These are phyloP conservation scores for Pezicula rhizophila DNA, from an alignment of 2,329 filamentous ascomycete genomes.

Conservation along the genomic window DNA sequence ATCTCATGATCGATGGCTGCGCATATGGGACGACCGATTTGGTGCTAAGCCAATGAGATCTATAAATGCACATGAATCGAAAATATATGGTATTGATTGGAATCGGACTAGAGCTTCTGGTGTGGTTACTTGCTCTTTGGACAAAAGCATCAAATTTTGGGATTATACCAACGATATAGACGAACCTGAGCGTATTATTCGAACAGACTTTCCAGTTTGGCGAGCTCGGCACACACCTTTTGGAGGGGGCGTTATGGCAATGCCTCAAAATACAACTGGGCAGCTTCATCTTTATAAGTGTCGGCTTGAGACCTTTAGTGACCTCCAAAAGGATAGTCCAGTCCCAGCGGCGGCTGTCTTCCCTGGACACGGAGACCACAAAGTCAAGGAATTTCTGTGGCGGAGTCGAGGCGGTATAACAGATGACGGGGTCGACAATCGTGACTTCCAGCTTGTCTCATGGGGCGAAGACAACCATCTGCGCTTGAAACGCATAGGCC, in stretches of 20 bases:
- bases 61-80: slow-evolving; percentile 82
- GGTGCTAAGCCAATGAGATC: slow-evolving; percentile 73
- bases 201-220: slow-evolving; percentile 83
- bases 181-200: slow-evolving; percentile 68
- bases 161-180: slow-evolving; percentile 62
- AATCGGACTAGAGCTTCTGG: slow-evolving; percentile 68
- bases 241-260: slow-evolving; percentile 76
- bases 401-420: slow-evolving; percentile 63
- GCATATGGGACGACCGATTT: slow-evolving; percentile 85
- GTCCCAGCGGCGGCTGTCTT: slow-evolving; percentile 51
- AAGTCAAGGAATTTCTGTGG: slow-evolving; percentile 92
- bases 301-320: slow-evolving; percentile 36
- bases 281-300: slow-evolving; percentile 80
- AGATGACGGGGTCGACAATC: slow-evolving; percentile 66
- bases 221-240: slow-evolving; percentile 88
- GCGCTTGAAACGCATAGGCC: slow-evolving; percentile 67
- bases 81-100: slow-evolving; percentile 96
- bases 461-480: slow-evolving; percentile 87
- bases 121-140: slow-evolving; percentile 81
- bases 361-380: slow-evolving; percentile 51
- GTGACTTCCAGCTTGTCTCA: slow-evolving; percentile 88
- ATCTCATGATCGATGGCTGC: slow-evolving; percentile 79
- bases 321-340: slow-evolving; percentile 37
- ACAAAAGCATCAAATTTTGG: slow-evolving; percentile 92
- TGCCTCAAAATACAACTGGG: slow-evolving; percentile 85